Evolutionary conservation across 2,329 filamentous ascomycete species (phyloP).

Genomic region (Fusarium cicatricum): DNA sequence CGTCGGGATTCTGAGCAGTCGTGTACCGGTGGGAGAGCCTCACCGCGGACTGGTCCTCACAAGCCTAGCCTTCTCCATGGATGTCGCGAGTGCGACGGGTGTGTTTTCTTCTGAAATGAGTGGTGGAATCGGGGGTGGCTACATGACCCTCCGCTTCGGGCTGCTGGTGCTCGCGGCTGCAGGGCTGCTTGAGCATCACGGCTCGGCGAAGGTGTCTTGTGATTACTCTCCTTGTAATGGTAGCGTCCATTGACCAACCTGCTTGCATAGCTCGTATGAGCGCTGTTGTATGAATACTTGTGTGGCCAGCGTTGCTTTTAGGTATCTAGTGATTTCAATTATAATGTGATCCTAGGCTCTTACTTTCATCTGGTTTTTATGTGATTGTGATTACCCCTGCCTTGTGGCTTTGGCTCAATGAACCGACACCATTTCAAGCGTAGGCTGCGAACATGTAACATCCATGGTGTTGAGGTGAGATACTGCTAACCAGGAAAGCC

Average conservation of each 20-base stretch:
- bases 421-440: too few species aligned
- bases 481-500: too few species aligned
- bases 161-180: slow-evolving; percentile 39
- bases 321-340: slow-evolving; percentile 11
- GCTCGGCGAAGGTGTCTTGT: not conserved
- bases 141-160: not conserved
- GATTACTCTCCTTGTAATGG: slow-evolving; percentile 7
- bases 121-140: slow-evolving; percentile 2
- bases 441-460: too few species aligned
- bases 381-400: too few species aligned
- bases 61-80: slow-evolving; percentile 32
- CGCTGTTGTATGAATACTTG: slow-evolving; percentile 13
- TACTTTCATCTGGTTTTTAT: not conserved
- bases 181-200: slow-evolving; percentile 39
- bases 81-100: slow-evolving; percentile 11
- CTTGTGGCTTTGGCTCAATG: too few species aligned
- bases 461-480: too few species aligned
- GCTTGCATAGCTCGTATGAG: slow-evolving; percentile 37
- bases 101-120: slow-evolving; percentile 23
- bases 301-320: not conserved
- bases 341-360: slow-evolving; percentile 8
- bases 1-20: slow-evolving; percentile 40
- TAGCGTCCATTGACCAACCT: slow-evolving; percentile 13
- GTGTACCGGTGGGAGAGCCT: slow-evolving; percentile 41
- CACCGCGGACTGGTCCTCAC: slow-evolving; percentile 52